Evolutionary conservation across 148 eudicot species (phyloP), one percentile per base, ranked within the genome.

Genomic region (Bassia scoparia): DNA sequence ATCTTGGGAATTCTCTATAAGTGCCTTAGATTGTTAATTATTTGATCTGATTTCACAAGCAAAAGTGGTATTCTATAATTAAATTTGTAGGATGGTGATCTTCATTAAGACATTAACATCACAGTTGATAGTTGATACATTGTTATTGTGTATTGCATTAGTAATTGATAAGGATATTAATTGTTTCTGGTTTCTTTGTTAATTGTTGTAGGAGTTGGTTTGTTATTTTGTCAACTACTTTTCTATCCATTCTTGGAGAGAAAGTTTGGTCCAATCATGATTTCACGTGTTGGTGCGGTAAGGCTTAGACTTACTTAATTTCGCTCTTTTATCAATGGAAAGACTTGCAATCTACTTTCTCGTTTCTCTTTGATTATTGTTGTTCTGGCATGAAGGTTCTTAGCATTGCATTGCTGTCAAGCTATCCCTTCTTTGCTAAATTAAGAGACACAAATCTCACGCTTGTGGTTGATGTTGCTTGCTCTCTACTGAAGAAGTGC

Each of bases 201-300:
- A 60, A 61, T 26, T 53, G 26, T 61, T 69, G 61, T 67, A 83
- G 86, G 86, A 16, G 15, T 78, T 66, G 86, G 82, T 37, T 66
- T 83, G 48, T 73, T 83, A 64, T 54, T 83, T 52, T 83, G 73
- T 64, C 86, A 83, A 79, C 81, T 81, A 62, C 56, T 83, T 75
- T 54, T 83, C 43, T 83, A 83, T 56, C 86, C 86, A 27, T 43
- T 64, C 34, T 46, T 75, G 74, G 86, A 80, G 80, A 83, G 82
- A 60, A 55, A 72, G 30, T 49, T 83, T 50, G 86, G 86, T 31
- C 77, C 82, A 2, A 73, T 83, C 67, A 71, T 49, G 67, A 78
- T 83, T 68, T 74, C 84, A 49, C 81, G 84, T 37, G 48, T 58
- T 75, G 83, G 81, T 54, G 86, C 86, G 59, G 84, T 83, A 81